Percentiles rank a stretch among this genome's conserved stretches.
These are phyloP conservation scores for Thalassiosira profunda DNA, from an alignment of 108 stramenopile genomes.

Conservation along the genomic window DNA sequence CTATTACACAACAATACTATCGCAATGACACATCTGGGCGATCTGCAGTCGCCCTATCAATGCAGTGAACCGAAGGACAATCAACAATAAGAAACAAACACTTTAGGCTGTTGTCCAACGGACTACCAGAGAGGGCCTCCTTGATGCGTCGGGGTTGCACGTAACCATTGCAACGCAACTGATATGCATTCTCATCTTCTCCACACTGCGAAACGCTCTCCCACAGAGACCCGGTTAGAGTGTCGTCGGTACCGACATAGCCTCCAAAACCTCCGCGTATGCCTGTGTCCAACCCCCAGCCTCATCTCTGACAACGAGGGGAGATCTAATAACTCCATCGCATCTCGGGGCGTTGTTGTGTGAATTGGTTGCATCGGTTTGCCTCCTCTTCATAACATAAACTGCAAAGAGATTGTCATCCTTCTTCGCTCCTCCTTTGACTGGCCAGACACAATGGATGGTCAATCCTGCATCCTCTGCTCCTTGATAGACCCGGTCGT, in stretches of 20 bases:
- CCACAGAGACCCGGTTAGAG: too few species aligned
- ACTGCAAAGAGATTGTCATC: conserved; percentile 51
- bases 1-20: too few species aligned
- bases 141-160: too few species aligned
- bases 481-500: conserved; percentile 53
- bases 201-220: too few species aligned
- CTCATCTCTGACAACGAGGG: conserved; percentile 38
- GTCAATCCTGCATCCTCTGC: conserved; percentile 38
- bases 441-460: conserved; percentile 27
- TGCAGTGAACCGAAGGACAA: too few species aligned
- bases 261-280: conserved; percentile 48
- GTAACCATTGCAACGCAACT: too few species aligned
- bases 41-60: too few species aligned
- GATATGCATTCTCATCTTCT: too few species aligned
- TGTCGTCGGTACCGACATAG: conserved; percentile 64
- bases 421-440: conserved; percentile 37
- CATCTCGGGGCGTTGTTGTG: neutral
- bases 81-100: too few species aligned
- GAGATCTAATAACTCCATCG: neutral
- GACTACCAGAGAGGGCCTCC: too few species aligned
- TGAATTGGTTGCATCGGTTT: neutral
- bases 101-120: too few species aligned
- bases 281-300: conserved; percentile 56
- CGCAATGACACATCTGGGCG: too few species aligned
- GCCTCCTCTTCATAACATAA: conserved; percentile 53